Percentiles rank a stretch among this genome's conserved stretches.
Conservation (phyloP, 176 grass and related monocot species). For the Tillandsia leiboldiana region DNA sequence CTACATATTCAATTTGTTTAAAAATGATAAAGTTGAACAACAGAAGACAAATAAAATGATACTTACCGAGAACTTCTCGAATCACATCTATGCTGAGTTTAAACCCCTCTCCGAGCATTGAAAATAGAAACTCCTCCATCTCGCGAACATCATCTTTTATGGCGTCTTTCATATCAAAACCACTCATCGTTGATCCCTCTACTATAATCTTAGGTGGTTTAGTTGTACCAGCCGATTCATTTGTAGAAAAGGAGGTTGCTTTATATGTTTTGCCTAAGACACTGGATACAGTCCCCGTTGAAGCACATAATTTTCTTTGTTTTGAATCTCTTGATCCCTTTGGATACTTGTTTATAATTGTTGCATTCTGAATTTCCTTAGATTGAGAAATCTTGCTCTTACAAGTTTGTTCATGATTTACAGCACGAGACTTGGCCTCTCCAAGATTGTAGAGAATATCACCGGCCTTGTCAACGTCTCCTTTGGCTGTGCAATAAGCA, state of each 20-base stretch:
- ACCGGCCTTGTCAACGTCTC: constrained; percentile 57
- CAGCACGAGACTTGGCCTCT: constrained; percentile 27
- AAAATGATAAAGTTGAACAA: neutral
- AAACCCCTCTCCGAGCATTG: constrained; percentile 94
- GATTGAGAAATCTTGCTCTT: constrained; percentile 20
- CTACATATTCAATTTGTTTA: neutral
- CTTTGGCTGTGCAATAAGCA: constrained; percentile 60
- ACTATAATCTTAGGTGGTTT: constrained; percentile 70
- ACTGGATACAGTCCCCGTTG: constrained; percentile 66
- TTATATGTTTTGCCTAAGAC: constrained; percentile 53
- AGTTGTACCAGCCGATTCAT: constrained; percentile 39
- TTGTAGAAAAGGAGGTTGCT: constrained; percentile 10
- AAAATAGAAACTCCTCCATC: constrained; percentile 84
- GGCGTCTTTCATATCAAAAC: constrained; percentile 23
- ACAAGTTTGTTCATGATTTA: constrained; percentile 26
- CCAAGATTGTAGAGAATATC: constrained; percentile 58
- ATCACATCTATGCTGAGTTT: constrained; percentile 66
- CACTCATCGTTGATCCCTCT: constrained; percentile 41
- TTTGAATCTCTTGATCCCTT: constrained; percentile 38
- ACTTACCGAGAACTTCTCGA: constrained; percentile 62
- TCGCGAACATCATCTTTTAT: constrained; percentile 37
- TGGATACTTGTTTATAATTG: constrained; percentile 16
- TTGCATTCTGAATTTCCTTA: constrained; percentile 25
- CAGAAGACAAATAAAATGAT: neutral
- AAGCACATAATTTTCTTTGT: constrained; percentile 49